A percentile compares a stretch with the other conserved stretches of the same genome.
These are phyloP conservation scores for Coemansia sp. DNA, from an alignment of 192 early-diverging fungal genomes.

Conservation along the genomic window DNA sequence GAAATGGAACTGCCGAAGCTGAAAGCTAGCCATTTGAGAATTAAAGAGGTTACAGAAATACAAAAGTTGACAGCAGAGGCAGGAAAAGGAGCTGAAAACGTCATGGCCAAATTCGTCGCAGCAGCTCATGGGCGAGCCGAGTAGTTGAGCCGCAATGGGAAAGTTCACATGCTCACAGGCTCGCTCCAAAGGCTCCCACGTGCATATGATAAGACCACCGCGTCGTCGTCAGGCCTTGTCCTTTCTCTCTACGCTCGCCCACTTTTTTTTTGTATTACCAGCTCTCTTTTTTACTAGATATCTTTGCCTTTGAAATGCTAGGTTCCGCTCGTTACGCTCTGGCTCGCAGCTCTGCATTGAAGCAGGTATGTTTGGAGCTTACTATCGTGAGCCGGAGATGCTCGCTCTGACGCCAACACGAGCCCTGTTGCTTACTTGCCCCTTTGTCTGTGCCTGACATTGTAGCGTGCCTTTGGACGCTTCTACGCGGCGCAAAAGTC, in stretches of 20 bases:
- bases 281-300: background rate
- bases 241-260: background rate
- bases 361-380: conserved; percentile 2
- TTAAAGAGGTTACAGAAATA: background rate
- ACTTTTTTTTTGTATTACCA: background rate
- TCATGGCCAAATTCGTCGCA: background rate
- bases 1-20: conserved; percentile 54
- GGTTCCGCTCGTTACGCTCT: conserved; percentile 18
- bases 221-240: background rate
- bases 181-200: background rate
- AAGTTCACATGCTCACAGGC: background rate
- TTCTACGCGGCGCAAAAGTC: conserved; percentile 25
- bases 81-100: background rate
- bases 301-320: conserved; percentile 13
- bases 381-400: background rate
- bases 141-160: background rate
- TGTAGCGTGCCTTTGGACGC: conserved; percentile 11
- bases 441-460: background rate
- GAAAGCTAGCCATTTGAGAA: conserved; percentile 46
- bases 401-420: background rate
- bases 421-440: background rate
- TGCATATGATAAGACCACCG: background rate
- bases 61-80: background rate
- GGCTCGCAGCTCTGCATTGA: conserved; percentile 10
- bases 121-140: background rate